phyloP scores from a whole-genome alignment of 1,284 basidiomycete genomes.

The Rhodotorula sp. region DNA sequence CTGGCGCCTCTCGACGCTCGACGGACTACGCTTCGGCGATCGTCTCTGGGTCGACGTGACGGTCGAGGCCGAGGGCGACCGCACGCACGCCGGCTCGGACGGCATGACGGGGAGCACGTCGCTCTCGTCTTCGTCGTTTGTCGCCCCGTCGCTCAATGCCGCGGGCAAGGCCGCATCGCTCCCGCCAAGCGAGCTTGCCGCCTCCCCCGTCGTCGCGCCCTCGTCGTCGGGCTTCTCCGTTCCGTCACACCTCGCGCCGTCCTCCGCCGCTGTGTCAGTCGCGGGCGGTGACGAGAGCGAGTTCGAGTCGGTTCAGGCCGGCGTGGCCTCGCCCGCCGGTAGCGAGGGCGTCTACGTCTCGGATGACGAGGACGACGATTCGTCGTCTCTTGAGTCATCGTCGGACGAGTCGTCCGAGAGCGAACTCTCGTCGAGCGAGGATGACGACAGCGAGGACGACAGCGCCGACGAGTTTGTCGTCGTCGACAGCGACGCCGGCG shows the following conservation, averaged over 20 bases:
- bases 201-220: constrained; percentile 1
- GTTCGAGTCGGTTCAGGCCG: constrained; percentile 21
- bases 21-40: constrained; percentile 39
- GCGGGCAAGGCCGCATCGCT: constrained; percentile 17
- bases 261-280: background rate
- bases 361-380: constrained; percentile 1
- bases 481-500: constrained; percentile 6
- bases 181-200: background rate
- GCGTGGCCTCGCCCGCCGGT: background rate
- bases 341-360: constrained; percentile 4
- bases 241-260: constrained; percentile 4
- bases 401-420: constrained; percentile 4
- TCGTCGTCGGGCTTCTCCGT: constrained; percentile 20
- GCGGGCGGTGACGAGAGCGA: constrained; percentile 12
- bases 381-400: constrained; percentile 1
- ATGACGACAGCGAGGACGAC: too few species aligned
- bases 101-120: background rate
- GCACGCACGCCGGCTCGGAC: background rate
- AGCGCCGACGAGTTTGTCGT: constrained; percentile 27
- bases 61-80: constrained; percentile 23
- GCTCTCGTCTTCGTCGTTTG: constrained; percentile 14
- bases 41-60: constrained; percentile 38
- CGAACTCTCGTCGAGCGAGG: background rate
- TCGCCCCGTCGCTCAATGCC: constrained; percentile 27
- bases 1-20: constrained; percentile 35